These are phyloP conservation scores for Melaleuca alternifolia DNA, from an alignment of 345 rosid genomes.

Conservation along the genomic window DNA sequence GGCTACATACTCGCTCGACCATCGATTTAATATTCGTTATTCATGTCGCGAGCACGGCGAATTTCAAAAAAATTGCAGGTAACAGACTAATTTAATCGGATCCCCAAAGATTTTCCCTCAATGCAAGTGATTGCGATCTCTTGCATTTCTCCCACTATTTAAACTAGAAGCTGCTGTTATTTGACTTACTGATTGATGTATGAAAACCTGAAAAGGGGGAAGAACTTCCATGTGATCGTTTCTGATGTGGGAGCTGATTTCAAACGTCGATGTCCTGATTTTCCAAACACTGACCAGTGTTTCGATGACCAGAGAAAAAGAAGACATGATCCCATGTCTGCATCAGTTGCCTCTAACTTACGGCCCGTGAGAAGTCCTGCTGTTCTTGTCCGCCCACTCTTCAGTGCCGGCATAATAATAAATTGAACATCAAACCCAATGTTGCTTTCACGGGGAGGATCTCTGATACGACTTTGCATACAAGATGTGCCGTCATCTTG, in stretches of 20 bases:
- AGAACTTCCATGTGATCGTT: not conserved
- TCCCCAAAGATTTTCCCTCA: not conserved
- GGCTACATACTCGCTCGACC: not conserved
- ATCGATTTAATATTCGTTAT: not conserved
- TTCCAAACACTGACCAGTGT: not conserved
- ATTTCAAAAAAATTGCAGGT: not conserved
- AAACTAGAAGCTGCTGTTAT: not conserved
- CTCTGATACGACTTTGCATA: not conserved
- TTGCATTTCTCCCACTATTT: not conserved
- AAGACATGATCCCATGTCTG: not conserved
- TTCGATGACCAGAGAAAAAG: not conserved
- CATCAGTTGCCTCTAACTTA: not conserved
- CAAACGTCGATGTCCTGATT: not conserved
- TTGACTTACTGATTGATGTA: not conserved
- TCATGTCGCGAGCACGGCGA: not conserved
- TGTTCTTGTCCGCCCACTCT: not conserved
- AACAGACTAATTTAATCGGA: not conserved
- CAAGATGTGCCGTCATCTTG: fast-evolving
- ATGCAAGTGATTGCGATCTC: not conserved
- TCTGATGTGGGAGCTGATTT: not conserved
- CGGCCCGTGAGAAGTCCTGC: not conserved
- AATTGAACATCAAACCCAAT: not conserved
- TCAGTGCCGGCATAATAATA: not conserved
- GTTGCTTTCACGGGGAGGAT: not conserved
- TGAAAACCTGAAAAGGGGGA: not conserved